Evolutionary conservation across 2,329 filamentous ascomycete species (phyloP).

Genomic region (Aspergillus ochraceoroseus): DNA sequence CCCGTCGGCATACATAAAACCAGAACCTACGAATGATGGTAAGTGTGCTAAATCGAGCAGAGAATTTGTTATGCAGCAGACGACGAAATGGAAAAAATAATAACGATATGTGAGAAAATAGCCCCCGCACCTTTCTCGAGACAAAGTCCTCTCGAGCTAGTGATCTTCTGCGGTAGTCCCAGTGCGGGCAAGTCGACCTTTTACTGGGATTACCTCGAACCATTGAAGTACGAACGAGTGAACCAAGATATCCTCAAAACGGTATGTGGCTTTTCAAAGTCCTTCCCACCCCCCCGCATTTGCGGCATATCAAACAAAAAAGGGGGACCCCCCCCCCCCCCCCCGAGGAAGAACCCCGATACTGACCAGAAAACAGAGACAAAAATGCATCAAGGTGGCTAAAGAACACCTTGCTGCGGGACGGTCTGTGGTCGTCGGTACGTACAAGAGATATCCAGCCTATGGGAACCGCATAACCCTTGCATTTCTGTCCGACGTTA

Average conservation of each 20-base stretch:
- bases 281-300: background rate
- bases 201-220: conserved; percentile 71
- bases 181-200: conserved; percentile 90
- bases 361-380: conserved; percentile 43
- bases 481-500: conserved; percentile 19
- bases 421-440: conserved; percentile 72
- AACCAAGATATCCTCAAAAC: conserved; percentile 88
- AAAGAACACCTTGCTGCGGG: conserved; percentile 59
- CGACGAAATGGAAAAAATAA: conserved; percentile 1
- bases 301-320: too few relatives aligned
- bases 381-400: conserved; percentile 66
- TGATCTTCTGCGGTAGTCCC: conserved; percentile 83
- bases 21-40: conserved; percentile 33
- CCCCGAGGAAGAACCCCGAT: background rate
- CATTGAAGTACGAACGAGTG: conserved; percentile 73
- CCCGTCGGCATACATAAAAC: conserved; percentile 52
- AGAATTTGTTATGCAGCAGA: background rate
- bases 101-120: conserved; percentile 9
- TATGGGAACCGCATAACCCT: conserved; percentile 10
- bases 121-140: conserved; percentile 48
- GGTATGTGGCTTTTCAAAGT: conserved; percentile 36
- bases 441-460: conserved; percentile 28
- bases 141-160: conserved; percentile 63
- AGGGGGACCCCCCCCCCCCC: too few relatives aligned
- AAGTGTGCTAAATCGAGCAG: conserved; percentile 9